Percentiles rank a stretch among this genome's conserved stretches.
Evolutionary conservation across 148 eudicot species (phyloP).

Genomic region (Silene conica): DNA sequence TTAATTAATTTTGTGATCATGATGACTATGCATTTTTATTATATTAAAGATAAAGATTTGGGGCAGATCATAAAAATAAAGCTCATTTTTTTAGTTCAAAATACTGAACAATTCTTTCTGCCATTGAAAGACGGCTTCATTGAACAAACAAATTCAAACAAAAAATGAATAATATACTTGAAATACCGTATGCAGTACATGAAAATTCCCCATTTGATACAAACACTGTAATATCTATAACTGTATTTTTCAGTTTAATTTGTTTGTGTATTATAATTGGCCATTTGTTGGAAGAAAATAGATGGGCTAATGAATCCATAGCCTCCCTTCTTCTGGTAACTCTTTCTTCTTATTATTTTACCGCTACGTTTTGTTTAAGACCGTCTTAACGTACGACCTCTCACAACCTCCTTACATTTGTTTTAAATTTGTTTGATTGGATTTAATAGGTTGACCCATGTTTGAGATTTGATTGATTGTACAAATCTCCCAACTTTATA

Average conservation of each 20-base stretch:
- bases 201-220: conserved; percentile 33
- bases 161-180: conserved; percentile 7
- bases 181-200: conserved; percentile 12
- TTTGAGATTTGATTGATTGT: not conserved
- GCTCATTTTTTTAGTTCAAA: not conserved
- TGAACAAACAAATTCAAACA: not conserved
- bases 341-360: not conserved
- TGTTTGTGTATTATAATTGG: conserved; percentile 54
- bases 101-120: not conserved
- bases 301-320: conserved; percentile 65
- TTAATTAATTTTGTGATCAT: not conserved
- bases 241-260: conserved; percentile 45
- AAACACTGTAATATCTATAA: conserved; percentile 39
- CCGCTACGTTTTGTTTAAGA: too few species aligned
- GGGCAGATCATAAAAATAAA: not conserved
- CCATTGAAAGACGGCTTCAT: not conserved
- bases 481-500: too few species aligned
- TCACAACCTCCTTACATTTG: not conserved
- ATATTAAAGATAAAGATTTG: too few species aligned
- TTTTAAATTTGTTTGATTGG: not conserved
- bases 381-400: too few species aligned
- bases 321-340: conserved; percentile 57
- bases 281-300: conserved; percentile 53
- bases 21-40: not conserved
- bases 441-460: not conserved